Conservation (phyloP, 768 basidiomycete species). For the Lactifluus echinatus region DNA sequence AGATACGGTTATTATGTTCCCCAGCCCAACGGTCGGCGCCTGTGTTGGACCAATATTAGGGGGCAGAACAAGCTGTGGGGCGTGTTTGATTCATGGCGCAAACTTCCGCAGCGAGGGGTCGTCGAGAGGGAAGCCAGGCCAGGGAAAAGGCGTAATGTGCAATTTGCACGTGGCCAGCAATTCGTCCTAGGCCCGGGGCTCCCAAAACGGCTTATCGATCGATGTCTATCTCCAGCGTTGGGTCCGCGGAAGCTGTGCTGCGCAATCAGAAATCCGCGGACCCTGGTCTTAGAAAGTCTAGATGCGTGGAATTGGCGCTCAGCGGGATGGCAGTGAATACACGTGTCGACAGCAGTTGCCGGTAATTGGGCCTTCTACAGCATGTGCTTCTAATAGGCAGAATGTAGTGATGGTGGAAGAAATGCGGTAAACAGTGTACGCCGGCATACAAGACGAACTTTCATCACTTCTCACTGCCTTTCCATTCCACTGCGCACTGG, state of each 20-base stretch:
- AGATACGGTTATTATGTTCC: too few relatives aligned
- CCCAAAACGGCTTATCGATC: slow-evolving; percentile 6
- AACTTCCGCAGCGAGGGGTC: not conserved
- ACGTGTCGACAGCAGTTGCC: too few relatives aligned
- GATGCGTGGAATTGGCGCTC: not conserved
- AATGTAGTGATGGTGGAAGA: not conserved
- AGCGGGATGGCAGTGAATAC: too few relatives aligned
- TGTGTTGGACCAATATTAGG: not conserved
- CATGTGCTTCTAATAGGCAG: not conserved
- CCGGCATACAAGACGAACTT: not conserved
- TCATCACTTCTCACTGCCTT: not conserved
- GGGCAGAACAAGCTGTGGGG: not conserved
- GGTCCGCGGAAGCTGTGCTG: slow-evolving; percentile 7
- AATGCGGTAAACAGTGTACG: not conserved
- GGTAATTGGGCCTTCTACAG: not conserved
- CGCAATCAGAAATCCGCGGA: slow-evolving; percentile 1
- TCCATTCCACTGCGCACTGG: not conserved
- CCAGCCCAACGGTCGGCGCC: too few relatives aligned
- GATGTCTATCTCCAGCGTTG: slow-evolving; percentile 3
- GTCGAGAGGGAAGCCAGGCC: too few relatives aligned
- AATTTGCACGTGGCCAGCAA: not conserved
- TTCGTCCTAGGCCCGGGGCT: not conserved
- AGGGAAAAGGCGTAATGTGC: too few relatives aligned
- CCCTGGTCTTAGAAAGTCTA: not conserved
- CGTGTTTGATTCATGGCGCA: not conserved